Conservation (phyloP, 768 basidiomycete genomes). For the Daedaleopsis sinensis region DNA sequence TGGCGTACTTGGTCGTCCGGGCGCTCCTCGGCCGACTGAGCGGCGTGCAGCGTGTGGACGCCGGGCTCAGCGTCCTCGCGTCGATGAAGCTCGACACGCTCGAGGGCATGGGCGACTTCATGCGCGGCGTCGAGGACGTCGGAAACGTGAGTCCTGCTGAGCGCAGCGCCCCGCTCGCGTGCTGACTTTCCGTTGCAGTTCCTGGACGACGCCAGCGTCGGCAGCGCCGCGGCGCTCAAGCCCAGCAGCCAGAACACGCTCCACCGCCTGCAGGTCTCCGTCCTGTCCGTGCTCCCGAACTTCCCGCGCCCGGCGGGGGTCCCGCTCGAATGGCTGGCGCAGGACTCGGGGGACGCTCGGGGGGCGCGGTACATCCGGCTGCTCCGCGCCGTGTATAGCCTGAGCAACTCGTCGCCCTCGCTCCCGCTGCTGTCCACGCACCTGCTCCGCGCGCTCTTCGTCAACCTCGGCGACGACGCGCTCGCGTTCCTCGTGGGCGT, state of each 20-base stretch:
- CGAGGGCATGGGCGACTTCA: constrained; percentile 44
- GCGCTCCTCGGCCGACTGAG: constrained; percentile 58
- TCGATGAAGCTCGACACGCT: constrained; percentile 50
- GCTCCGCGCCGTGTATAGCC: constrained; percentile 63
- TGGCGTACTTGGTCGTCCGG: constrained; percentile 67
- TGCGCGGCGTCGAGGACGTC: constrained; percentile 32
- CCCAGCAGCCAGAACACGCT: constrained; percentile 60
- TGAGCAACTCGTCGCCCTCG: constrained; percentile 61
- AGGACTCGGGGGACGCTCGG: constrained; percentile 8
- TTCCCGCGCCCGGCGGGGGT: constrained; percentile 48
- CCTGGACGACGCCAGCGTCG: constrained; percentile 46
- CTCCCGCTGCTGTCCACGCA: constrained; percentile 53
- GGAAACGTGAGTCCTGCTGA: constrained; percentile 29
- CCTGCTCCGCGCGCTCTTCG: constrained; percentile 68
- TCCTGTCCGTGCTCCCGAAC: constrained; percentile 53
- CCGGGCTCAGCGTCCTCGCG: constrained; percentile 51
- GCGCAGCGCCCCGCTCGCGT: neutral
- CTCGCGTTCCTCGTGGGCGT: constrained; percentile 81
- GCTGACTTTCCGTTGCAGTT: constrained; percentile 38
- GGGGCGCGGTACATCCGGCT: constrained; percentile 56
- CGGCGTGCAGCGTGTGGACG: constrained; percentile 59
- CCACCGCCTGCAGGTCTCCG: constrained; percentile 58
- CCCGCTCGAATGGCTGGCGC: constrained; percentile 54
- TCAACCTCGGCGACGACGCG: constrained; percentile 66
- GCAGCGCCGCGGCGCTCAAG: constrained; percentile 56